Evolutionary conservation across 2,329 filamentous ascomycete species (phyloP).

Genomic region (Alternaria angustiovoidea): DNA sequence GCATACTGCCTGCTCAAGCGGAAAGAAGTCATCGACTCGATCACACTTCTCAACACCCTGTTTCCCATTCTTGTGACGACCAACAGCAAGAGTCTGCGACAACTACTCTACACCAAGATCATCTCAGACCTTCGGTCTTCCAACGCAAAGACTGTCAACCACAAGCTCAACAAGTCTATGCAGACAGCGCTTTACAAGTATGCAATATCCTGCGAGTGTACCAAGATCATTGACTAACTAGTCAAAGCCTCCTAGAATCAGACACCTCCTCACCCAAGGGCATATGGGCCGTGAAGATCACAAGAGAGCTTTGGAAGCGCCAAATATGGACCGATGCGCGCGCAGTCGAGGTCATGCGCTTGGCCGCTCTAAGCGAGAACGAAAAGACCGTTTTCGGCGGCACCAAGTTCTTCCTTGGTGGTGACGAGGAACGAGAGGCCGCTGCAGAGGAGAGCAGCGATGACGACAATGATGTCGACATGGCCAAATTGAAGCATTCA

Average conservation of each 20-base stretch:
- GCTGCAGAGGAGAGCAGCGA: constrained; percentile 83
- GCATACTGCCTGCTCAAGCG: constrained; percentile 86
- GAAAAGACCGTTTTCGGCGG: constrained; percentile 90
- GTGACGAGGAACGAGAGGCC: constrained; percentile 95
- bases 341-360: constrained; percentile 97
- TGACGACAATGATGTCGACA: constrained; percentile 75
- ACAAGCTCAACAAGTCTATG: constrained; percentile 89
- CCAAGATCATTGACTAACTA: neutral
- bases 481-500: constrained; percentile 84
- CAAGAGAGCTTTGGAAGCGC: constrained; percentile 93
- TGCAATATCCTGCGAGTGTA: neutral
- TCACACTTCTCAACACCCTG: constrained; percentile 81
- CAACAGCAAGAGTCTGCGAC: constrained; percentile 85
- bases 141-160: constrained; percentile 87
- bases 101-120: constrained; percentile 88
- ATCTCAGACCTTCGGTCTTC: constrained; percentile 87
- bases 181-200: constrained; percentile 89
- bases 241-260: constrained; percentile 71
- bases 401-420: constrained; percentile 92
- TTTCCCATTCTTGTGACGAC: constrained; percentile 94
- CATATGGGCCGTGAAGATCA: constrained; percentile 95
- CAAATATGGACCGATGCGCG: constrained; percentile 96
- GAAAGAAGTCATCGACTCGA: constrained; percentile 91
- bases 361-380: constrained; percentile 86
- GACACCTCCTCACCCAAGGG: constrained; percentile 86